Base-by-base conservation (phyloP, 768 basidiomycete species). In the Trametes sanguinea region DNA sequence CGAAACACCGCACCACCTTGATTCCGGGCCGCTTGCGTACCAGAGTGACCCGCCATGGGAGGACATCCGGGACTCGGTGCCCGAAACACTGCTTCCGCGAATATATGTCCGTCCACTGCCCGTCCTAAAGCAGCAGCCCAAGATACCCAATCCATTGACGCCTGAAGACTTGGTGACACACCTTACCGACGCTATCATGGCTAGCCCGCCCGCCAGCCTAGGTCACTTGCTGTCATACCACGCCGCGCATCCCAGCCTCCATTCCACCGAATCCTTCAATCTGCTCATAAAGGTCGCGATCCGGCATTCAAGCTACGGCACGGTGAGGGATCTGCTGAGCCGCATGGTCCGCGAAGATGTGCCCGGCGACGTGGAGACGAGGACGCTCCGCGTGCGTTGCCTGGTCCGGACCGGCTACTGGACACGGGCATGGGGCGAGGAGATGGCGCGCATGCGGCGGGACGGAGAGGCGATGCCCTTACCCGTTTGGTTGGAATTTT, bases 401-500 rank as follows among this genome's bases (percentile, higher is more conserved):
- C 72, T 87, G 54, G 76, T 90, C 47, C 77, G 80, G 48, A 76
- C 77, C 3, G 87, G 84, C 7, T 72, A 69, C 14, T 90, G 88
- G 87, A 71, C 78, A 10, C 71, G 77, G 27, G 89, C 87, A 22
- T 89, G 86, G 85, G 65, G 66, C 13, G 63, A 50, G 54, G 58
- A 60, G 32, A 66, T 32, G 43, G 54, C 42, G 53, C 27, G 45
- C 30, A 30, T 9, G 51, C 5, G 48, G n/a, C 13, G 17, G 51
- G 39, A 52, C 14, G 63, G 54, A 7, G 1, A 6, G 51, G 58
- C 44, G 14, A 55, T 66, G 29, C 82, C 81, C 30, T 75, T 84
- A 30, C 69, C 74, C 4, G 71, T 90, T 53, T 89, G 86, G 88
- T 60, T 84, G 46, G 87, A 90, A 63, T 82, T 90, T 65, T 81